phyloP scores from a whole-genome alignment of 2,329 filamentous ascomycete species.

The Aspergillus japonicus region DNA sequence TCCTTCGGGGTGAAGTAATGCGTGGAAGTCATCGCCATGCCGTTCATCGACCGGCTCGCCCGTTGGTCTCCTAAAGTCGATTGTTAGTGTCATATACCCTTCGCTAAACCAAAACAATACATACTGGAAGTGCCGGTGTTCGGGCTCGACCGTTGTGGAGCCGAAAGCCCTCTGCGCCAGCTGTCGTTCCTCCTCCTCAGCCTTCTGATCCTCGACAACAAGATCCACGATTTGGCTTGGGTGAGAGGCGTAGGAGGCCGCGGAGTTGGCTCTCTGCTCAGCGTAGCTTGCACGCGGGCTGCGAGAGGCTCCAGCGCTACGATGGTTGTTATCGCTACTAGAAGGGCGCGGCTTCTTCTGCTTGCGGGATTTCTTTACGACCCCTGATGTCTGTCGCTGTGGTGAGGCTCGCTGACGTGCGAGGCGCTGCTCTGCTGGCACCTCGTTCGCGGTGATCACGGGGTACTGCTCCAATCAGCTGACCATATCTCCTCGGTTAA shows the following conservation, averaged over 20 bases:
- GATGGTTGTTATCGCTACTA: slow-evolving; percentile 19
- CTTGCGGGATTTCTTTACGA: slow-evolving; percentile 40
- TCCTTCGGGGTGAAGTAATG: not conserved
- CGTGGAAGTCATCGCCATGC: not conserved
- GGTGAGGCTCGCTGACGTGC: slow-evolving; percentile 55
- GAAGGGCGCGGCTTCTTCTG: slow-evolving; percentile 35
- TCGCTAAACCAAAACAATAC: slow-evolving; percentile 15
- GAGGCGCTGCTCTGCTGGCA: slow-evolving; percentile 68
- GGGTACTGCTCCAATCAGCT: slow-evolving; percentile 66
- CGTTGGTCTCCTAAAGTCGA: slow-evolving; percentile 30
- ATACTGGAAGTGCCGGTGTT: slow-evolving; percentile 35
- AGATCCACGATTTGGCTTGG: slow-evolving; percentile 66
- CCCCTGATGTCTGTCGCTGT: slow-evolving; percentile 32
- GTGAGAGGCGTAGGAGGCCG: slow-evolving; percentile 56
- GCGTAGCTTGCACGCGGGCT: slow-evolving; percentile 35
- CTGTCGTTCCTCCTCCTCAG: slow-evolving; percentile 62
- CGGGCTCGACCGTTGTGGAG: slow-evolving; percentile 57
- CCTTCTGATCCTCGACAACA: slow-evolving; percentile 63
- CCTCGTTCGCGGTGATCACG: slow-evolving; percentile 81
- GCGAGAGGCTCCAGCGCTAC: slow-evolving; percentile 30
- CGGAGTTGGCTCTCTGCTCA: slow-evolving; percentile 31
- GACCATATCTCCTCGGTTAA: not conserved
- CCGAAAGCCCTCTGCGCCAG: slow-evolving; percentile 62
- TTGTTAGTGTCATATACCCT: slow-evolving; percentile 15
- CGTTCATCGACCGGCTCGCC: slow-evolving; percentile 32